Conservation (phyloP, 1,284 basidiomycete genomes). For the Ustilago esculenta region DNA sequence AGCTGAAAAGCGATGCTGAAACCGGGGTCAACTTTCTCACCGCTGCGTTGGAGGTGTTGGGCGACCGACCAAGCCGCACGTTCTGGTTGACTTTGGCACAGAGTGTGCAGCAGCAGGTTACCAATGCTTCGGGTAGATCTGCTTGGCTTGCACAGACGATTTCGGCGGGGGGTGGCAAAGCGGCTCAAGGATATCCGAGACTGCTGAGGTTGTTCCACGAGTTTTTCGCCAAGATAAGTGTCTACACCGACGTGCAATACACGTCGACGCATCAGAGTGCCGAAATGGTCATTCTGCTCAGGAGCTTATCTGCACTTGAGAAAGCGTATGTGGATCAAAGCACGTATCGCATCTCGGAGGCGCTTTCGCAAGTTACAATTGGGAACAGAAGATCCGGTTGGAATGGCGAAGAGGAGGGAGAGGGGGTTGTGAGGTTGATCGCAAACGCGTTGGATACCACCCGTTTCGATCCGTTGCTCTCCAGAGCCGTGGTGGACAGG, state of each 20-base stretch:
- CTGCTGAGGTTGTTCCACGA: slow-evolving; percentile 90
- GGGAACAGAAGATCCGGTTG: not conserved
- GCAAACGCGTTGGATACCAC: slow-evolving; percentile 92
- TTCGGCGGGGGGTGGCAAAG: slow-evolving; percentile 71
- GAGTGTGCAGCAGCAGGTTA: slow-evolving; percentile 73
- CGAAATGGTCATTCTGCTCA: slow-evolving; percentile 86
- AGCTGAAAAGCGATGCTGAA: slow-evolving; percentile 74
- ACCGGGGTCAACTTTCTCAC: slow-evolving; percentile 85
- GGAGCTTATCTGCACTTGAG: slow-evolving; percentile 83
- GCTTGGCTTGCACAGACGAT: slow-evolving; percentile 87
- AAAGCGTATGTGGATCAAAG: slow-evolving; percentile 84
- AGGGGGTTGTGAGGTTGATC: slow-evolving; percentile 67
- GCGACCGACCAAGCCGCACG: slow-evolving; percentile 85
- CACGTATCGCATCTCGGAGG: slow-evolving; percentile 79
- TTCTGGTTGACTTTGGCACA: slow-evolving; percentile 86
- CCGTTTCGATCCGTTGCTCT: slow-evolving; percentile 87
- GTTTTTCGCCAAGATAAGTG: slow-evolving; percentile 91
- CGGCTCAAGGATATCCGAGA: slow-evolving; percentile 74
- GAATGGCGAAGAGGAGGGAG: slow-evolving; percentile 8
- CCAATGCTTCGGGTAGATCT: slow-evolving; percentile 78
- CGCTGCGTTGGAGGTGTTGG: slow-evolving; percentile 75
- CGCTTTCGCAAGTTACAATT: slow-evolving; percentile 70
- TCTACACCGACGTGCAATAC: slow-evolving; percentile 93
- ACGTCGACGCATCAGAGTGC: slow-evolving; percentile 83
- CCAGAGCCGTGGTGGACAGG: slow-evolving; percentile 79